These are phyloP conservation scores for Heterobasidion occidentale DNA, from an alignment of 1,284 basidiomycete genomes.

Conservation along the genomic window DNA sequence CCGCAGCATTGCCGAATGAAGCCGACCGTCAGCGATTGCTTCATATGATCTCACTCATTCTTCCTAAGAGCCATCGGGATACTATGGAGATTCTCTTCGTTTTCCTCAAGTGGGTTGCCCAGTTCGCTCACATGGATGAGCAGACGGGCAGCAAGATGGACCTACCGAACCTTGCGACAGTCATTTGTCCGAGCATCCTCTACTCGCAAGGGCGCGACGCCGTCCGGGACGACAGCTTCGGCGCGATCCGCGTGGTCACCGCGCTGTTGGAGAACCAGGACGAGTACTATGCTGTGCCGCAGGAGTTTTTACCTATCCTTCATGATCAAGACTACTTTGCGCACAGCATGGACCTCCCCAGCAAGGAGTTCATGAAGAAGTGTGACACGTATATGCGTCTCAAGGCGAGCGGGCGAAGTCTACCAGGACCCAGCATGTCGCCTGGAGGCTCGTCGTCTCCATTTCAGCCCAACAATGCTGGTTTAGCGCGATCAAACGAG, in stretches of 20 bases:
- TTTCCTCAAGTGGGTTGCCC: constrained; percentile 99
- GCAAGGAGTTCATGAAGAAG: constrained; percentile 88
- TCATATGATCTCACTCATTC: constrained; percentile 80
- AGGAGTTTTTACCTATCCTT: constrained; percentile 77
- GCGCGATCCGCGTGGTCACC: constrained; percentile 82
- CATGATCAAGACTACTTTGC: constrained; percentile 83
- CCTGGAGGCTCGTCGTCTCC: constrained; percentile 22
- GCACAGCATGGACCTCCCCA: constrained; percentile 75
- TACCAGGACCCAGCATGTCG: constrained; percentile 27
- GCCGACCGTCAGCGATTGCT: constrained; percentile 79
- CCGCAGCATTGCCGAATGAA: constrained; percentile 64
- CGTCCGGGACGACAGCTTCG: constrained; percentile 89
- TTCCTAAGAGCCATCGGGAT: constrained; percentile 93
- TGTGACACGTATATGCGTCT: constrained; percentile 70
- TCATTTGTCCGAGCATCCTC: constrained; percentile 95
- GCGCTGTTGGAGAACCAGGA: constrained; percentile 90
- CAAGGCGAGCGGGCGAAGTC: constrained; percentile 33
- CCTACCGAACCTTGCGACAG: constrained; percentile 92
- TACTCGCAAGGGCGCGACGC: constrained; percentile 82
- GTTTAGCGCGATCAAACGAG: constrained; percentile 12
- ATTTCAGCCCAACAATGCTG: constrained; percentile 19
- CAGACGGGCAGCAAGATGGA: constrained; percentile 99
- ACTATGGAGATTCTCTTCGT: constrained; percentile 98
- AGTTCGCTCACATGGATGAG: constrained; percentile 97
- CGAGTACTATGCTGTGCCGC: constrained; percentile 85